Evolutionary conservation across 2,329 filamentous ascomycete genomes (phyloP).

Genomic region (Ophiostoma triangulosporum): DNA sequence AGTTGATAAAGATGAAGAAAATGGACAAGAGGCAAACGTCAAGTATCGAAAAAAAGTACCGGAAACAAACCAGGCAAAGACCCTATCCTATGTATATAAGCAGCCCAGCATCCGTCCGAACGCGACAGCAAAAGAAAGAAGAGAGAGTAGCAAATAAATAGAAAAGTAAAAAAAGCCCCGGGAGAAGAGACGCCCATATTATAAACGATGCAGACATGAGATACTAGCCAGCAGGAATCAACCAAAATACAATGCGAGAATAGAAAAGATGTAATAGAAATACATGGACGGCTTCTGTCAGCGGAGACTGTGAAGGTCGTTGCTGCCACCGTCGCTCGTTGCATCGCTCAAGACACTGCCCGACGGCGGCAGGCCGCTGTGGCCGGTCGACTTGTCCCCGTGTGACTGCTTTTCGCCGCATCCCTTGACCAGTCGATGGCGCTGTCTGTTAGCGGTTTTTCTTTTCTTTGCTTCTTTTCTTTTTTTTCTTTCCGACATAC

Average conservation of each 20-base stretch:
- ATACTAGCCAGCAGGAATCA: not conserved
- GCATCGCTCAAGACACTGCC: slow-evolving; percentile 7
- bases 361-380: not conserved
- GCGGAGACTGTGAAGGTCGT: slow-evolving; percentile 4
- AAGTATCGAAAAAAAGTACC: too few species aligned
- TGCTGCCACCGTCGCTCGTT: slow-evolving; percentile 5
- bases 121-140: too few species aligned
- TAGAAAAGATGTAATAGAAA: not conserved
- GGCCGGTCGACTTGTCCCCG: not conserved
- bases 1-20: too few species aligned
- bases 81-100: not conserved
- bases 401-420: slow-evolving; percentile 31
- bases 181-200: too few species aligned
- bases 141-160: not conserved
- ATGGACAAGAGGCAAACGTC: too few species aligned
- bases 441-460: too few species aligned
- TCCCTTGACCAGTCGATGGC: slow-evolving; percentile 51
- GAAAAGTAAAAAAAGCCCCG: too few species aligned
- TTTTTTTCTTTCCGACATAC: too few species aligned
- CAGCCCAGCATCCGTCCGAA: not conserved
- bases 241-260: not conserved
- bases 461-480: too few species aligned
- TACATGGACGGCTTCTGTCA: not conserved
- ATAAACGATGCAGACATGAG: too few species aligned
- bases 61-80: not conserved